Evolutionary conservation across 2,329 filamentous ascomycete genomes (phyloP).

Genomic region (Aspergillus quadricinctus): DNA sequence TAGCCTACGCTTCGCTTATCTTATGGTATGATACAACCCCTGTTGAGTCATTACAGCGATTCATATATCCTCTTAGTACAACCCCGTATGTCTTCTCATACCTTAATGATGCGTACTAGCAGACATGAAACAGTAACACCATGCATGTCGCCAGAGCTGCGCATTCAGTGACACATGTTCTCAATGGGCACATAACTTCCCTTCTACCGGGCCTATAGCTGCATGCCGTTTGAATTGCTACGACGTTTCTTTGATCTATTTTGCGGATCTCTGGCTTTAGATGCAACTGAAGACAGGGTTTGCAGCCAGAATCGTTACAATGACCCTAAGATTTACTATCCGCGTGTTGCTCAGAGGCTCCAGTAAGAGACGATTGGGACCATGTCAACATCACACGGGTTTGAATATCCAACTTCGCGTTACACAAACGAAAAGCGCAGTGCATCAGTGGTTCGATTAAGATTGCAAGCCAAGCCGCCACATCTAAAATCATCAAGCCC

Average conservation of each 20-base stretch:
- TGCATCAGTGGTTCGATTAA: neutral
- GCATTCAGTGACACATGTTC: neutral
- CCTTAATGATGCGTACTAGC: neutral
- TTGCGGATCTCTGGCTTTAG: neutral
- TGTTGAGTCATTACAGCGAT: neutral
- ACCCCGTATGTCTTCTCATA: neutral
- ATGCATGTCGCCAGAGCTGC: neutral
- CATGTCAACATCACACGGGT: neutral
- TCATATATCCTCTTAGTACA: neutral
- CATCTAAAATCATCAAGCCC: neutral
- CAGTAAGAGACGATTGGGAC: neutral
- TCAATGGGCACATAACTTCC: neutral
- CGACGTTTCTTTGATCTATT: neutral
- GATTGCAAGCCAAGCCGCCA: neutral
- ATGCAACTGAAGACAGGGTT: neutral
- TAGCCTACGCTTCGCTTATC: neutral
- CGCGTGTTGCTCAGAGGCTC: neutral
- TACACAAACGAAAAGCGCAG: neutral
- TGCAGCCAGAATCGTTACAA: neutral
- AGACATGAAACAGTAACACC: neutral
- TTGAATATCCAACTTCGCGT: neutral
- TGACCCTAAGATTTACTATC: neutral
- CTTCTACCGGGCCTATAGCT: neutral
- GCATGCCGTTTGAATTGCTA: neutral
- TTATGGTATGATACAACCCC: neutral